Conservation (phyloP, 1,284 basidiomycete genomes). For the Tetrapyrgos nigripes region DNA sequence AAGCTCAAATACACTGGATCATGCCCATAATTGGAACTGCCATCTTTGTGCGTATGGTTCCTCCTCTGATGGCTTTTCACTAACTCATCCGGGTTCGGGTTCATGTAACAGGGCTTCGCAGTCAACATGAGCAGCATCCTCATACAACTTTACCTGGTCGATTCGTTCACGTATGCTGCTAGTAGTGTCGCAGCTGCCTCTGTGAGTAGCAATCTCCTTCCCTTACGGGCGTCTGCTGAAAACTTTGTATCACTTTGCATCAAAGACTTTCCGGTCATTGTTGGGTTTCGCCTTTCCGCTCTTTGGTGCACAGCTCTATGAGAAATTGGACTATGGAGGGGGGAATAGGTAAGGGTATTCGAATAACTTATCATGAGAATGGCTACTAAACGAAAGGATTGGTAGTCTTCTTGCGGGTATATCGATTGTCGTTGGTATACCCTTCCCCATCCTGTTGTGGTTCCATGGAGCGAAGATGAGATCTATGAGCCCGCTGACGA, state of each 20-base stretch:
- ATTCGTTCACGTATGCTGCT: slow-evolving; percentile 73
- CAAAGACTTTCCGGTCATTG: slow-evolving; percentile 33
- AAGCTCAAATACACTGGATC: slow-evolving; percentile 67
- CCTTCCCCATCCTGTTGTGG: slow-evolving; percentile 59
- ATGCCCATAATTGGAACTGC: slow-evolving; percentile 72
- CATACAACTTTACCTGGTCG: slow-evolving; percentile 74
- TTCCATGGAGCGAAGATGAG: slow-evolving; percentile 54
- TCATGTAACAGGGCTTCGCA: not conserved
- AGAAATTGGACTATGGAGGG: slow-evolving; percentile 63
- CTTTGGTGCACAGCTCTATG: slow-evolving; percentile 61
- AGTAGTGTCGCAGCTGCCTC: slow-evolving; percentile 72
- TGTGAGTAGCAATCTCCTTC: no score
- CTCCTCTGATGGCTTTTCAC: no score
- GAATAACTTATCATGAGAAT: no score
- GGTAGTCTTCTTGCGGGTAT: slow-evolving; percentile 19
- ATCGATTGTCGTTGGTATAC: slow-evolving; percentile 45
- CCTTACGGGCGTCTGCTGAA: no score
- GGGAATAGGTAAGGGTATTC: no score
- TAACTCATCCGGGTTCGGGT: no score
- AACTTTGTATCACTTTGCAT: not conserved
- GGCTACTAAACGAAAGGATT: no score
- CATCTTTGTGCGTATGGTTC: no score
- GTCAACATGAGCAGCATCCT: slow-evolving; percentile 54
- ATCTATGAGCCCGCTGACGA: slow-evolving; percentile 17
- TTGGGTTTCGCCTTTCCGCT: slow-evolving; percentile 6